Evolutionary conservation across 495 filamentous ascomycete genomes (phyloP).

Genomic region (Neurospora tetraspora): DNA sequence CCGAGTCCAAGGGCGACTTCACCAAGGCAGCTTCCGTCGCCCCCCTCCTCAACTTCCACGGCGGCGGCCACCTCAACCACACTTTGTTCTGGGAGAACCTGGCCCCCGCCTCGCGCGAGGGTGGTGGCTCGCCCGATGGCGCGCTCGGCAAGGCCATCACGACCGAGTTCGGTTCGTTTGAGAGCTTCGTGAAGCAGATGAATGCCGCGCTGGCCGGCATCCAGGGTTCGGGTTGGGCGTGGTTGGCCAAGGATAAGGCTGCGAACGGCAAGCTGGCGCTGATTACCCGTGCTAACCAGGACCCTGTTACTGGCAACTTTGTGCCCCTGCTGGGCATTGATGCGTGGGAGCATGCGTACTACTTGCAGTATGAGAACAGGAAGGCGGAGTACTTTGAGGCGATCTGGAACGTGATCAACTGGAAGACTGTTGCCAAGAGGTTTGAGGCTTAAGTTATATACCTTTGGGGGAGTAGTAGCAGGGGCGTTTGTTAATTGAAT

Average conservation of each 20-base stretch:
- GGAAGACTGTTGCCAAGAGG: slow-evolving; percentile 84
- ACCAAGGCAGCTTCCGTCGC: slow-evolving; percentile 68
- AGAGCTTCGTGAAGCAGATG: slow-evolving; percentile 68
- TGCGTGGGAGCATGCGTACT: slow-evolving; percentile 68
- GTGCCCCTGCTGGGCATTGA: slow-evolving; percentile 76
- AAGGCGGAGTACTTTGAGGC: slow-evolving; percentile 97
- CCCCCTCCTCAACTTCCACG: slow-evolving; percentile 91
- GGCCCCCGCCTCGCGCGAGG: slow-evolving; percentile 53
- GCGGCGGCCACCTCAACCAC: slow-evolving; percentile 93
- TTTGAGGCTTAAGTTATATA: slow-evolving; percentile 36
- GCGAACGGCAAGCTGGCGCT: slow-evolving; percentile 66
- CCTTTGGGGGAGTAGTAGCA: not conserved
- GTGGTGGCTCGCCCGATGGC: slow-evolving; percentile 68
- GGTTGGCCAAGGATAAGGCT: slow-evolving; percentile 81
- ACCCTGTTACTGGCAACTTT: slow-evolving; percentile 71
- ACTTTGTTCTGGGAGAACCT: slow-evolving; percentile 97
- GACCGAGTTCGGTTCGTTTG: slow-evolving; percentile 65
- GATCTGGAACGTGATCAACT: slow-evolving; percentile 95
- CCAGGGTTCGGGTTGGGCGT: slow-evolving; percentile 93
- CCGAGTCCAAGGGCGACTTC: slow-evolving; percentile 48
- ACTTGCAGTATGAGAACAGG: slow-evolving; percentile 93
- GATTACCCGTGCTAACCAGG: slow-evolving; percentile 74
- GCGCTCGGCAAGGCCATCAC: slow-evolving; percentile 59
- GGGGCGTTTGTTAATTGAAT: not conserved
- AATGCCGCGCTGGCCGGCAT: slow-evolving; percentile 78